Percentiles rank a stretch among this genome's conserved stretches.
phyloP scores from a whole-genome alignment of 179 eudicot species.

The Monotropa hypopitys region DNA sequence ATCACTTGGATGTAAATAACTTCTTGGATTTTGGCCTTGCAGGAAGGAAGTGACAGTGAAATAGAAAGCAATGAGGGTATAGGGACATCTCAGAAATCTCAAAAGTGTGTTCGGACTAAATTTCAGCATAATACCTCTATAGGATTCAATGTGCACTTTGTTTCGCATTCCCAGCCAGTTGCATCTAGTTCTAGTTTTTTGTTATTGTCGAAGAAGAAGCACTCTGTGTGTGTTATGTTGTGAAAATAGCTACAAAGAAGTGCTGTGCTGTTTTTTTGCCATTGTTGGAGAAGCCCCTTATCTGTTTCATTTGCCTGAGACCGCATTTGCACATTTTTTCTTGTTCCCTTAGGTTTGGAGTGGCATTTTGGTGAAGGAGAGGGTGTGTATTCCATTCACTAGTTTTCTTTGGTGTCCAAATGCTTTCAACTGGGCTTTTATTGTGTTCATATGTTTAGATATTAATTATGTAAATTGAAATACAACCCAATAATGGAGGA shows the following conservation, averaged over 20 bases:
- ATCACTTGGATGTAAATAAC: neutral
- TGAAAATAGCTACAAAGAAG: neutral
- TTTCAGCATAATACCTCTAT: slow-evolving; percentile 30
- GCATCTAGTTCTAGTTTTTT: slow-evolving; percentile 60
- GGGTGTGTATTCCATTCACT: neutral
- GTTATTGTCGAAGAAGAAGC: slow-evolving; percentile 68
- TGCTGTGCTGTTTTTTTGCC: neutral
- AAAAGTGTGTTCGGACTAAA: slow-evolving; percentile 58
- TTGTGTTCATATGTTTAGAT: neutral
- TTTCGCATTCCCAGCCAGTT: slow-evolving; percentile 32
- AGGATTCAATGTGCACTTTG: slow-evolving; percentile 29
- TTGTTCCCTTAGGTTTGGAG: neutral
- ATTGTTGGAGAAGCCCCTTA: neutral
- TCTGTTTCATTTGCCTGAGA: neutral
- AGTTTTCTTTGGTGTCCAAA: neutral
- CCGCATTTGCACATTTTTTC: neutral
- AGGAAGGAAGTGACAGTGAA: slow-evolving; percentile 93
- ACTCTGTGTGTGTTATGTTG: slow-evolving; percentile 46
- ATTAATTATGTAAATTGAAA: neutral
- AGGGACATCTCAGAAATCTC: slow-evolving; percentile 54
- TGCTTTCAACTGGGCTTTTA: neutral
- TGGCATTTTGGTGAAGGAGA: neutral
- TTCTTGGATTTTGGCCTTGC: slow-evolving; percentile 15
- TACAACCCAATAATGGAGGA: neutral
- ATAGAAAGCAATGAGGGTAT: slow-evolving; percentile 86